Evolutionary conservation across 352 stramenopile species (phyloP), one percentile per base, ranked within the genome.

Genomic region (Phytophthora pseudosyringae): DNA sequence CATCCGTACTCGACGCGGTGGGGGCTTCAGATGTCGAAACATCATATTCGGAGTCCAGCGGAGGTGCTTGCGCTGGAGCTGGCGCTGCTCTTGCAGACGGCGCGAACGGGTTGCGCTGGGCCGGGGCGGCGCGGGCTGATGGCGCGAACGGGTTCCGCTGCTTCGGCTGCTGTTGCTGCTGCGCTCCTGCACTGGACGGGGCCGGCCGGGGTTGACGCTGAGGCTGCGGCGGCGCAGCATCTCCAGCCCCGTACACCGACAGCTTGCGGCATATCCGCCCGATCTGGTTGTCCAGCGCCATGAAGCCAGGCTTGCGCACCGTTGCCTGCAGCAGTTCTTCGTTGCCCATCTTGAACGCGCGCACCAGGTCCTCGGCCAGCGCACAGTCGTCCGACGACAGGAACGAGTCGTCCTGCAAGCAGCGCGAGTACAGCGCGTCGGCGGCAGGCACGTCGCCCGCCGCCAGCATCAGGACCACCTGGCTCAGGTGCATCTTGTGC

Each of bases 241-340:
- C 36, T 39, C 21, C 55, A n/a, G 57, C 40, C 31, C 69, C 78
- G 57, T 88, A 93, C 28, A 94, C 65, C 7, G 81, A 88, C 15
- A 94, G 61, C 43, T 89, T 90, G 36, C 86, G 79, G 38, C 76
- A 83, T 39, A 93, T 61, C 3, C 81, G 79, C 7, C 81, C 81
- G 57, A 93, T 81, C 67, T 90, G 78, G 67, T 92, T 91, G 66
- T 94, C 86, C 31, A 94, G 64, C 33, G 89, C 89, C 60, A 86
- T 78, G 48, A 92, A 90, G 38, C 78, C 75, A 28, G 86, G 81
- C 55, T 93, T 94, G 44, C 82, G 80, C 40, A 94, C 78, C 13
- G 83, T 90, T 21, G 76, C 60, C 67, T 93, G 82, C 49, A 94
- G 55, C 8, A 91, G 53, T 18, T 90, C 82, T 49, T 92, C 83